Conservation (phyloP, 2,329 filamentous ascomycete species). For the Colletotrichum lupini region DNA sequence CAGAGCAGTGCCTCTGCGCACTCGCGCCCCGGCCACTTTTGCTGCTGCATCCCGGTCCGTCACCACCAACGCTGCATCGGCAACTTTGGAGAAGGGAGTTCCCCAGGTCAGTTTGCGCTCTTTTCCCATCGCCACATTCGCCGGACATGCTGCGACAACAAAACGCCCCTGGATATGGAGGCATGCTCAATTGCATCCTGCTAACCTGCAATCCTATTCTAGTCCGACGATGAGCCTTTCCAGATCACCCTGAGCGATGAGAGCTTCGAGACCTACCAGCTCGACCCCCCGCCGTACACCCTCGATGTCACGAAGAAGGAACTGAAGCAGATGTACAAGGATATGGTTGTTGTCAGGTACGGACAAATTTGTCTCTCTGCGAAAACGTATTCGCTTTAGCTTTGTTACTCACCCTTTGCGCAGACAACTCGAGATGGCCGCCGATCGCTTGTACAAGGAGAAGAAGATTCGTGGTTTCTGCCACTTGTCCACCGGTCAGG, state of each 20-base stretch:
- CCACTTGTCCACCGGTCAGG: constrained; percentile 96
- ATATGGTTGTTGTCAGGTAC: constrained; percentile 96
- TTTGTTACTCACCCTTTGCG: constrained; percentile 30
- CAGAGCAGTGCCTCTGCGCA: constrained; percentile 70
- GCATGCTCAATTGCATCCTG: not conserved
- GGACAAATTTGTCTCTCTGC: constrained; percentile 40
- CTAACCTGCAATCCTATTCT: constrained; percentile 36
- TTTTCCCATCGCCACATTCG: constrained; percentile 24
- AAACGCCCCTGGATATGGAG: not conserved
- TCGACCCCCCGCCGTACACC: constrained; percentile 95
- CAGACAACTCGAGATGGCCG: constrained; percentile 99
- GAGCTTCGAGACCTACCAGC: constrained; percentile 99
- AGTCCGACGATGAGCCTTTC: constrained; percentile 96
- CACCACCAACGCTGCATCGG: constrained; percentile 94
- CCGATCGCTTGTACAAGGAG: constrained; percentile 99
- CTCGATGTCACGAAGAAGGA: constrained; percentile 96
- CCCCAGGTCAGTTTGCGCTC: constrained; percentile 54
- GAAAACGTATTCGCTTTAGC: not conserved
- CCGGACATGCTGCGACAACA: not conserved
- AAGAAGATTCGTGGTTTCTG: constrained; percentile 99
- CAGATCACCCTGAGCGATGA: constrained; percentile 93
- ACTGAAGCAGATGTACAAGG: constrained; percentile 98
- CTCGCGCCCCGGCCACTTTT: constrained; percentile 55
- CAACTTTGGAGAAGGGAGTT: constrained; percentile 83
- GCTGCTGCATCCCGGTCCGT: constrained; percentile 76